A percentile compares a stretch with the other conserved stretches of the same genome.
Conservation (phyloP, 2,329 filamentous ascomycete species). For the Akanthomyces lecanii region DNA sequence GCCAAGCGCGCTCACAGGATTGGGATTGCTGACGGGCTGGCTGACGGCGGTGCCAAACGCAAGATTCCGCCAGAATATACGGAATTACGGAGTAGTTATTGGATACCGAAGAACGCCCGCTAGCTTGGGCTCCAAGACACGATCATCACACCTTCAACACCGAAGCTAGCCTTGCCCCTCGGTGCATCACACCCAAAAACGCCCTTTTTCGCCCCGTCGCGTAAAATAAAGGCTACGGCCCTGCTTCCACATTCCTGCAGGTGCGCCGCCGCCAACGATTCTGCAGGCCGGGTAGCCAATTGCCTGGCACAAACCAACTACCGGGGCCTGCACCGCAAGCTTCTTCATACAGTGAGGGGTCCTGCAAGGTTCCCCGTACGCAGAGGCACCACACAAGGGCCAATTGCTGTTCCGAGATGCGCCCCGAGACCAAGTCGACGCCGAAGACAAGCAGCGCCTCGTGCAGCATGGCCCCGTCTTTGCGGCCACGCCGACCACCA, state of each 20-base stretch:
- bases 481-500: background rate
- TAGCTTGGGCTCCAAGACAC: background rate
- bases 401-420: slow-evolving; percentile 1
- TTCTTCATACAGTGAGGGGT: background rate
- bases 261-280: background rate
- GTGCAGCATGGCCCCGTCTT: slow-evolving; percentile 1
- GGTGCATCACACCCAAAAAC: background rate
- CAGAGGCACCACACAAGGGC: background rate
- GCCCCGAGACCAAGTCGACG: background rate
- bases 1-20: background rate
- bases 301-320: background rate
- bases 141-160: background rate
- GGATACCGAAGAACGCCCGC: background rate
- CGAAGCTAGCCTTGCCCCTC: background rate
- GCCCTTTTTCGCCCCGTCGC: background rate
- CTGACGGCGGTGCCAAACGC: background rate
- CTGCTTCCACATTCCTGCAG: background rate
- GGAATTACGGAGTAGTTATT: background rate
- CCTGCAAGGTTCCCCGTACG: background rate
- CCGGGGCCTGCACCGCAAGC: background rate
- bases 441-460: background rate
- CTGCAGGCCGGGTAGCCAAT: background rate
- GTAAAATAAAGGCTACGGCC: no score
- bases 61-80: background rate
- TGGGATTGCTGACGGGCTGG: slow-evolving; percentile 1